Conservation (phyloP, 768 basidiomycete species). For the Mycena sanguinolenta region DNA sequence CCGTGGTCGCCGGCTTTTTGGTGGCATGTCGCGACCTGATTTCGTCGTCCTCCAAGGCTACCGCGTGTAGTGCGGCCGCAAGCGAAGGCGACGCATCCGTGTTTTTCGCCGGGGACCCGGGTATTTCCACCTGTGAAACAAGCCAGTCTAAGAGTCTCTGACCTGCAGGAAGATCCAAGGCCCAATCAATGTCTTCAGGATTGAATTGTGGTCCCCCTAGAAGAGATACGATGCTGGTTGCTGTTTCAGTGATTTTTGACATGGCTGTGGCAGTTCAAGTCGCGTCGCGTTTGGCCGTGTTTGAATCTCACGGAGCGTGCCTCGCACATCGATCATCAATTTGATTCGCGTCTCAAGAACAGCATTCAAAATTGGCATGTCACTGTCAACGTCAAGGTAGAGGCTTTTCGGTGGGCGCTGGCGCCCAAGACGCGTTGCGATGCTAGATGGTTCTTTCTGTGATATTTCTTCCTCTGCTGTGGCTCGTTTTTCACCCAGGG, state of each 20-base stretch:
- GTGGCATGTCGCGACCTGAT: slow-evolving; percentile 36
- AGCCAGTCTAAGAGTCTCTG: slow-evolving; percentile 50
- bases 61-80: slow-evolving; percentile 42
- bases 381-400: no score
- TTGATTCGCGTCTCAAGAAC: no score
- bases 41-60: slow-evolving; percentile 50
- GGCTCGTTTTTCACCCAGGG: no score
- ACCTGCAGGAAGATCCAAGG: slow-evolving; percentile 48
- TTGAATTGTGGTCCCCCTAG: slow-evolving; percentile 49
- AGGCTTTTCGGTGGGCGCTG: no score
- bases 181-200: slow-evolving; percentile 50
- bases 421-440: no score
- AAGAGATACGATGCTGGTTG: slow-evolving; percentile 36
- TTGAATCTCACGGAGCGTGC: not conserved
- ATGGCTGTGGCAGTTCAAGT: not conserved
- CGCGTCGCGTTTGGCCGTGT: slow-evolving; percentile 20
- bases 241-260: slow-evolving; percentile 21
- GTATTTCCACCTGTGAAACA: slow-evolving; percentile 41
- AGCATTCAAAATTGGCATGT: no score
- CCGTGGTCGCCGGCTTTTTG: not conserved
- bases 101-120: slow-evolving; percentile 18
- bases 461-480: no score
- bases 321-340: no score
- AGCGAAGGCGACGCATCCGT: slow-evolving; percentile 2
- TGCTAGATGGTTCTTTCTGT: no score